phyloP scores from a whole-genome alignment of 129 eudicot species.

The Mikania micrantha region DNA sequence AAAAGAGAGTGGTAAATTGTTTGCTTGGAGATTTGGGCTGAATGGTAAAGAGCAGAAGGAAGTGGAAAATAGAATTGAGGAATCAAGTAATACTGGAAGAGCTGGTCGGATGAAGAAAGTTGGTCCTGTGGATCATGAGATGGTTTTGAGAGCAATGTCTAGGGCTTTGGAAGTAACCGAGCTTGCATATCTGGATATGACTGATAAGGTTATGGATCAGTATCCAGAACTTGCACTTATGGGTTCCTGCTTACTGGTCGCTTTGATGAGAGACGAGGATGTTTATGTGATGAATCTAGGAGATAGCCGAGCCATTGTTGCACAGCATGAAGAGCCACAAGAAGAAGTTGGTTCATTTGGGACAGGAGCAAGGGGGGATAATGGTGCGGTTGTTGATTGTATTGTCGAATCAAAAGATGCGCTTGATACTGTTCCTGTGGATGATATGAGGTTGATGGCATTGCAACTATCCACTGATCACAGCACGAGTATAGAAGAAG shows the following conservation, averaged over 20 bases:
- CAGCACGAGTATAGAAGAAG: slow-evolving; percentile 92
- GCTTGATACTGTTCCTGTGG: slow-evolving; percentile 26
- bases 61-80: slow-evolving; percentile 40
- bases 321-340: slow-evolving; percentile 47
- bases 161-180: slow-evolving; percentile 83
- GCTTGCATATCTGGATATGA: slow-evolving; percentile 76
- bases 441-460: slow-evolving; percentile 53
- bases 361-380: slow-evolving; percentile 18
- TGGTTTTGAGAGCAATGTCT: slow-evolving; percentile 84
- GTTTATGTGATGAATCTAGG: slow-evolving; percentile 98
- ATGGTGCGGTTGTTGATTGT: slow-evolving; percentile 38
- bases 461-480: slow-evolving; percentile 93
- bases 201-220: slow-evolving; percentile 84
- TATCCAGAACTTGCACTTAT: slow-evolving; percentile 92
- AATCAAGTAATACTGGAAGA: slow-evolving; percentile 22
- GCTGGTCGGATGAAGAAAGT: slow-evolving; percentile 48
- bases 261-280: slow-evolving; percentile 88
- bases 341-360: slow-evolving; percentile 24
- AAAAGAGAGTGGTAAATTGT: slow-evolving; percentile 48
- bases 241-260: slow-evolving; percentile 96
- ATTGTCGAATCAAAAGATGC: slow-evolving; percentile 43
- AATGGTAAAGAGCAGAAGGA: slow-evolving; percentile 50
- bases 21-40: slow-evolving; percentile 85
- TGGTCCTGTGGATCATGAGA: slow-evolving; percentile 74
- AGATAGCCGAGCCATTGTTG: slow-evolving; percentile 94